These are phyloP conservation scores for Grigorovia humatica DNA, from an alignment of 805 yeast genomes.

Conservation along the genomic window DNA sequence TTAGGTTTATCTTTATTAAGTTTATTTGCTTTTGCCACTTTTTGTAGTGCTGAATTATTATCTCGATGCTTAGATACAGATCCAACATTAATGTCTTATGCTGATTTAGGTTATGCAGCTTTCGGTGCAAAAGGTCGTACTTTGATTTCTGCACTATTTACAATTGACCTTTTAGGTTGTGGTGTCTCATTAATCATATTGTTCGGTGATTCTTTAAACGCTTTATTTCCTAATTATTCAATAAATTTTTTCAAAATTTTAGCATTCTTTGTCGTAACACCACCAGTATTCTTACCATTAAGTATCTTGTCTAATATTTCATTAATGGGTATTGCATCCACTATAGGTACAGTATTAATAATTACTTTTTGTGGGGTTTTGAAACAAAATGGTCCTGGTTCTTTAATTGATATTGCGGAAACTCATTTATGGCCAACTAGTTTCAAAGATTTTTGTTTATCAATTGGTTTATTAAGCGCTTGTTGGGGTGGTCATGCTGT, in stretches of 20 bases:
- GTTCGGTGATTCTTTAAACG: conserved; percentile 77
- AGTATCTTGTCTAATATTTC: conserved; percentile 60
- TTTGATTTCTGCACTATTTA: conserved; percentile 60
- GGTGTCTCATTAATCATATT: conserved; percentile 74
- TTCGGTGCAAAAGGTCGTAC: conserved; percentile 71
- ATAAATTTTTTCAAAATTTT: conserved; percentile 50
- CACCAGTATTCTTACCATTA: conserved; percentile 72
- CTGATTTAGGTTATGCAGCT: conserved; percentile 80
- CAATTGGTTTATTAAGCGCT: conserved; percentile 62
- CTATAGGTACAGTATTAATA: conserved; percentile 50
- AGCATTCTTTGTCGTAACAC: conserved; percentile 63
- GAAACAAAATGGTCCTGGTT: conserved; percentile 61
- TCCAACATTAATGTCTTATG: conserved; percentile 72
- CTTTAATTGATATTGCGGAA: conserved; percentile 51
- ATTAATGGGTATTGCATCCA: conserved; percentile 60
- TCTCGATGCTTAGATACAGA: conserved; percentile 73
- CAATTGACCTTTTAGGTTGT: conserved; percentile 67
- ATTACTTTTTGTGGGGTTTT: conserved; percentile 55
- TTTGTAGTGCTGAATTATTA: conserved; percentile 64
- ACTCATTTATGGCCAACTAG: conserved; percentile 59
- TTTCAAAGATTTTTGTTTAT: conserved; percentile 40
- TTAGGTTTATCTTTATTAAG: conserved; percentile 51
- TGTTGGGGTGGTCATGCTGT: conserved; percentile 84
- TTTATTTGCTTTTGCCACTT: conserved; percentile 56
- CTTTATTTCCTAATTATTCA: conserved; percentile 47